Evolutionary conservation across 108 stramenopile species (phyloP), one percentile per base, ranked within the genome.

Genomic region (Conticribra guillardii): DNA sequence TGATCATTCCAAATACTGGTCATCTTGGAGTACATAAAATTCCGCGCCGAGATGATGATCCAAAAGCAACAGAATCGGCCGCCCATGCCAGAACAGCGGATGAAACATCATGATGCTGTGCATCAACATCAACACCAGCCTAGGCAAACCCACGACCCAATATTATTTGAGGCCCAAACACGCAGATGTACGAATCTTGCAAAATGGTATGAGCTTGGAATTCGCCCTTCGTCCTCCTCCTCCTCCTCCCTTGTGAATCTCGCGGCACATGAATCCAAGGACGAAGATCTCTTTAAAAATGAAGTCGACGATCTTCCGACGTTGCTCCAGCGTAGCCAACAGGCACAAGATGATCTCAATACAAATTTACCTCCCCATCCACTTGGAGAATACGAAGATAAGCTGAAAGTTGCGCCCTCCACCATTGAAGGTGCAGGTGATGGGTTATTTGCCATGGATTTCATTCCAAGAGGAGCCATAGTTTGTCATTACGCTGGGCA

Each of bases 311-410:
- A 77, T 52, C 22, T 77, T 27, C 17, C 41, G 24, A 64, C 26
- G n/a, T 30, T 77, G n/a, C 76, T 69, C 49, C 1, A 63, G 37
- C 61, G 76, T 37, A 64, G 62, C 62, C 54, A 68, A 15, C 47
- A 77, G 27, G 76, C 76, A 22, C 76, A 77, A 50, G 76, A 77
- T 59, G 68, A 77, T 24, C 56, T 63, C 15, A 77, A 77, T 53
- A 69, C 56, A 54, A 77, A 77, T 53, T 34, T 77, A n/a, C 76
- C 76, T 11, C 68, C 76, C 19, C 62, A 64, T 52, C 75, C 75
- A n/a, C 27, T 2, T 15, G 67, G 67, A 32, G 59, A 69, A 21
- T 62, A 64, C 47, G 67, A 76, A 62, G 45, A 50, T 1, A 27
- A 52, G 2, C 57, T 76, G 23, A 69, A 57, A 28, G 55, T 76